Evolutionary conservation across 2,329 filamentous ascomycete species (phyloP).

Genomic region (Scedosporium aurantiacum): DNA sequence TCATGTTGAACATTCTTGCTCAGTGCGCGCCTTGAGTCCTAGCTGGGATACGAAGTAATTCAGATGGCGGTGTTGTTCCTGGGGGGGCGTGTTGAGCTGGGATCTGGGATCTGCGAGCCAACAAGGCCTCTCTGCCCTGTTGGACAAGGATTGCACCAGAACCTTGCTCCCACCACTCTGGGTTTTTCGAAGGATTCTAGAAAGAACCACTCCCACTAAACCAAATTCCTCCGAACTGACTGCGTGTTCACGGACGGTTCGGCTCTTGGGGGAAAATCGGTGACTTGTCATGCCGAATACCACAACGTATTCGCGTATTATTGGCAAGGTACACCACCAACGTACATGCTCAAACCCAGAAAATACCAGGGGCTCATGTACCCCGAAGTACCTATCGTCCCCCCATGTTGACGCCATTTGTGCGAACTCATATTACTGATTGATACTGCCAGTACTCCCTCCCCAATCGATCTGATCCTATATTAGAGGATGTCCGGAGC

Average conservation of each 20-base stretch:
- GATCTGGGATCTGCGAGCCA: background rate
- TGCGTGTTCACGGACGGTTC: background rate
- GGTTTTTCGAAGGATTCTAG: slow-evolving; percentile 3
- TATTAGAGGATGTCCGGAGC: too few relatives aligned
- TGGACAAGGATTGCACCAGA: background rate
- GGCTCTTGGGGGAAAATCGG: background rate
- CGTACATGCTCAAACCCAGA: too few relatives aligned
- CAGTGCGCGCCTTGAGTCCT: background rate
- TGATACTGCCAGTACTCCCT: too few relatives aligned
- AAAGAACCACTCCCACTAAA: background rate
- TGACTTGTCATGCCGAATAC: background rate
- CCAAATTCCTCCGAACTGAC: background rate
- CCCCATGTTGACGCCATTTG: too few relatives aligned
- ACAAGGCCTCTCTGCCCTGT: background rate
- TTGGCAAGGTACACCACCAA: too few relatives aligned
- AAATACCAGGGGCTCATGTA: too few relatives aligned
- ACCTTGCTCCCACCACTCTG: background rate
- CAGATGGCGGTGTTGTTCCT: background rate
- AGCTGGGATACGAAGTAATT: background rate
- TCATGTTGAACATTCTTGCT: background rate
- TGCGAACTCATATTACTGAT: too few relatives aligned
- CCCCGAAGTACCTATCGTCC: too few relatives aligned
- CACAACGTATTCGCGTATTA: too few relatives aligned
- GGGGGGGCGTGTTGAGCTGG: background rate
- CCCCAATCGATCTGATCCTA: too few relatives aligned